These are phyloP conservation scores for Flaveria robusta DNA, from an alignment of 129 eudicot genomes.

Conservation along the genomic window DNA sequence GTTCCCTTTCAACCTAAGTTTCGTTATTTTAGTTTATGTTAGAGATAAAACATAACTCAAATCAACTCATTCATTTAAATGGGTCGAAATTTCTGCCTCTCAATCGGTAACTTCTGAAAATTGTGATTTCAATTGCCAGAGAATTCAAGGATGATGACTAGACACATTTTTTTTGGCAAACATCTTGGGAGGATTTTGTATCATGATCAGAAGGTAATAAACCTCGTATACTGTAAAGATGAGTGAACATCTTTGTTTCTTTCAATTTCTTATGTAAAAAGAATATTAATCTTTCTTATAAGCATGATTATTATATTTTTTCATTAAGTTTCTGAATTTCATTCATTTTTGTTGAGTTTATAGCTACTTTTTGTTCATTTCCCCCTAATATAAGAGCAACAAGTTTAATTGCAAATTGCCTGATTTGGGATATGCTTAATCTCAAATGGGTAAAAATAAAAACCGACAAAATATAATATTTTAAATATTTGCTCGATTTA, in stretches of 20 bases:
- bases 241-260: conserved; percentile 37
- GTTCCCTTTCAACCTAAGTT: too few species aligned
- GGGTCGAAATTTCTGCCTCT: not conserved
- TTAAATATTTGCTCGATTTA: too few species aligned
- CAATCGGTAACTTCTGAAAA: not conserved
- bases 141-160: conserved; percentile 98
- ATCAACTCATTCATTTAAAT: too few species aligned
- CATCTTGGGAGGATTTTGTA: conserved; percentile 13
- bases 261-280: conserved; percentile 13
- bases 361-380: conserved; percentile 22
- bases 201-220: conserved; percentile 30
- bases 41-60: too few species aligned
- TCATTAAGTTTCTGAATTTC: conserved; percentile 6
- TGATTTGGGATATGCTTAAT: not conserved
- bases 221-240: conserved; percentile 37
- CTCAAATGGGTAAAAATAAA: too few species aligned
- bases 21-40: too few species aligned
- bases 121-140: conserved; percentile 50
- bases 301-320: conserved; percentile 12
- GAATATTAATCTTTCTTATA: conserved; percentile 11
- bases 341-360: conserved; percentile 30
- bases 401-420: not conserved
- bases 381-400: conserved; percentile 1
- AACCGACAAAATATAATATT: too few species aligned
- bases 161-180: conserved; percentile 22